These are phyloP conservation scores for Wickerhamomyces queroliae DNA, from an alignment of 805 yeast genomes.

Conservation along the genomic window DNA sequence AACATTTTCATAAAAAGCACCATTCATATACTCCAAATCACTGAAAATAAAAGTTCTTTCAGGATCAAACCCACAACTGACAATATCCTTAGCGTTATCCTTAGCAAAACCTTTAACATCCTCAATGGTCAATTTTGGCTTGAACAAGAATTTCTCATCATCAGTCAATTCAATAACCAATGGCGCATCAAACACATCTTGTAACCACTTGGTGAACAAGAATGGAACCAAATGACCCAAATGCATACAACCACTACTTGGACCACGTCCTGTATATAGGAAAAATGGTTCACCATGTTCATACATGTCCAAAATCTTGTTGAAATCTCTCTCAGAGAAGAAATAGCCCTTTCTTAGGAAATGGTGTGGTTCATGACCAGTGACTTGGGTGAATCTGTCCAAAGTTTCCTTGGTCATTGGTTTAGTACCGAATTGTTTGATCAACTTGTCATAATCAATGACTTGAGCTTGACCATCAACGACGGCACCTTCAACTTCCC, in stretches of 20 bases:
- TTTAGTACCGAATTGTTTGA: conserved; percentile 82
- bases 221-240: conserved; percentile 97
- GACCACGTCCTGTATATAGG: conserved; percentile 96
- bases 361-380: conserved; percentile 91
- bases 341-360: conserved; percentile 87
- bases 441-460: conserved; percentile 87
- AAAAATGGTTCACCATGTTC: conserved; percentile 95
- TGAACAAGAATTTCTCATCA: conserved; percentile 94
- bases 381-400: conserved; percentile 67
- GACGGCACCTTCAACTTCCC: conserved; percentile 99
- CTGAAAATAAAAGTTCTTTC: conserved; percentile 94
- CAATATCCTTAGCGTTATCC: conserved; percentile 88
- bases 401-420: conserved; percentile 65
- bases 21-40: conserved; percentile 89
- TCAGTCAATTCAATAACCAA: conserved; percentile 91
- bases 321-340: conserved; percentile 84
- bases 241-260: conserved; percentile 91
- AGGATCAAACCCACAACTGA: conserved; percentile 91
- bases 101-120: conserved; percentile 78
- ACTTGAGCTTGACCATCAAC: conserved; percentile 90
- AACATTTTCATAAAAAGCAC: conserved; percentile 89
- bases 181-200: conserved; percentile 95
- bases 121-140: conserved; percentile 80
- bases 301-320: conserved; percentile 74
- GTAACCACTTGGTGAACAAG: conserved; percentile 94